Evolutionary conservation across 257 asterid genomes (phyloP), one percentile per base, ranked within the genome.

Genomic region (Cinchona pubescens): DNA sequence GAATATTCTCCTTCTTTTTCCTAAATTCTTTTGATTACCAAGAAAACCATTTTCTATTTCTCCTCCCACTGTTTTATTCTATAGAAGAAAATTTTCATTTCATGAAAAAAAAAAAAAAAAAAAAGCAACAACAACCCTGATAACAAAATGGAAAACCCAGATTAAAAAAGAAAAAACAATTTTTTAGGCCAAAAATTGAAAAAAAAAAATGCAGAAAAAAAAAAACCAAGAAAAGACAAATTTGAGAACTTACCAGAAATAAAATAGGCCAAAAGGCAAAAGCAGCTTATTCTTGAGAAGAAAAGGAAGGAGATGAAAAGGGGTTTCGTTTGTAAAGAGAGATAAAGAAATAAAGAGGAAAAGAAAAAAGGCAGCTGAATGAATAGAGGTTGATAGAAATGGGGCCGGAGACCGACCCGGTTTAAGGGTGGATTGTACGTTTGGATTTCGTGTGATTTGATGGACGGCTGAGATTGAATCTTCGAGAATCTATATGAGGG

Each of bases 1-100:
- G 70, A 76, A 76, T 65, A 76, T 60, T 45, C 71, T 61, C 59
- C n/a, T 35, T 56, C 71, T 43, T 69, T 25, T 29, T 1, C 81
- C 69, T 12, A 46, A 10, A 69, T 34, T 12, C 42, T 37, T 35
- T 62, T 15, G 70, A 25, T 2, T 49, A 9, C 25, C 8, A 25
- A 34, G 49, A 69, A 34, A 51, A 16, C 2, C 68, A 60, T 27
- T 18, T 32, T 49, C 23, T 25, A 27, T 23, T 10, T 27, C 30
- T 21, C n/a, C 23, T 30, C n/a, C 32, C 5, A 23, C 12, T 40
- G 40, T 23, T 35, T 29, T 6, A 62, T 58, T 60, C 18, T 60
- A 27, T 30, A 3, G 18, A 51, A 8, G 11, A 66, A 75, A 67
- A 12, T 27, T 37, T 15, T 45, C 13, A 63, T 48, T 48, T 34